phyloP scores from a whole-genome alignment of 371 early-diverging fungal genomes.

The Mucor circinelloides region DNA sequence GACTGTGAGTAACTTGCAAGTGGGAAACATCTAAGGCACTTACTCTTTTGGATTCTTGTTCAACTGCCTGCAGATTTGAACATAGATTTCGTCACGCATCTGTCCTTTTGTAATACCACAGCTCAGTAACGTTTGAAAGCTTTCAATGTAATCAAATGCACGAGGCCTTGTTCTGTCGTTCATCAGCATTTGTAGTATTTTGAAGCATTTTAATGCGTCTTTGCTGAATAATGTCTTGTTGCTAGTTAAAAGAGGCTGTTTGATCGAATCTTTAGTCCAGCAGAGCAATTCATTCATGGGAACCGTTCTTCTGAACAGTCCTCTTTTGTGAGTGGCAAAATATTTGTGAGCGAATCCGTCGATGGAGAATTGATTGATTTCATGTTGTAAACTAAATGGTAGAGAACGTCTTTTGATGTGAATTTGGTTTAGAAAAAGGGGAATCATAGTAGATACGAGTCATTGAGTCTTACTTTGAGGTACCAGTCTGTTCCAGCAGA shows the following conservation, averaged over 20 bases:
- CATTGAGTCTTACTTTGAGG: conserved; percentile 15
- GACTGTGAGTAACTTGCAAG: not conserved
- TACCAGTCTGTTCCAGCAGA: conserved; percentile 31
- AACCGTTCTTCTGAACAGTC: conserved; percentile 78
- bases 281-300: conserved; percentile 86
- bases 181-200: conserved; percentile 83
- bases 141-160: conserved; percentile 43
- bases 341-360: conserved; percentile 92
- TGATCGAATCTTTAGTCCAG: conserved; percentile 66
- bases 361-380: conserved; percentile 83
- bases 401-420: conserved; percentile 41
- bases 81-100: conserved; percentile 93
- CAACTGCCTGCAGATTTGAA: conserved; percentile 92
- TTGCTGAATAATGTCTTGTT: conserved; percentile 72
- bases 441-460: not conserved
- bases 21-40: not conserved
- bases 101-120: conserved; percentile 74
- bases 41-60: conserved; percentile 80
- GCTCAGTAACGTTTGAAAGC: conserved; percentile 76
- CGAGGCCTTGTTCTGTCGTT: conserved; percentile 60
- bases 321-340: conserved; percentile 88
- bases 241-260: conserved; percentile 75
- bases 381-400: conserved; percentile 69
- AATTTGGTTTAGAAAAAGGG: not conserved
- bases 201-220: conserved; percentile 87